Conservation (phyloP, 1,284 basidiomycete species). For the Butyriboletus appendiculatus region DNA sequence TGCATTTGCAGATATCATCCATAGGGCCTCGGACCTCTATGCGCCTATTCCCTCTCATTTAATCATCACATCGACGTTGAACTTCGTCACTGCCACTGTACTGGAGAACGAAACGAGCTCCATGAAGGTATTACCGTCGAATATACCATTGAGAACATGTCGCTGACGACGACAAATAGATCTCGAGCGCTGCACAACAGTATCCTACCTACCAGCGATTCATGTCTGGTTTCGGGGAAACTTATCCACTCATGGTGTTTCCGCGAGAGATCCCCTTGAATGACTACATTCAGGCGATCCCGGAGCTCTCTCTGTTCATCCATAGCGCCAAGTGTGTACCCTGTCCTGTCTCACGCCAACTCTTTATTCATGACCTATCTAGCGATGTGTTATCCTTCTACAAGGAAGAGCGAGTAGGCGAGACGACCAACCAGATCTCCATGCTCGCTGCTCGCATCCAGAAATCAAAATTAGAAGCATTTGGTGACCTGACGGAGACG, state of each 20-base stretch:
- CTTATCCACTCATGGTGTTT: conserved; percentile 30
- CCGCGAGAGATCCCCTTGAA: conserved; percentile 24
- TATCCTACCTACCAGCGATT: conserved; percentile 31
- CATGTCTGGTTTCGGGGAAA: conserved; percentile 29
- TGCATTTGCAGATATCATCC: conserved; percentile 28
- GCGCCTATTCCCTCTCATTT: conserved; percentile 18
- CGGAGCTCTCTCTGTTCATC: conserved; percentile 33
- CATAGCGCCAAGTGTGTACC: conserved; percentile 36
- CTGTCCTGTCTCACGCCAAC: neutral
- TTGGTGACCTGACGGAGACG: conserved; percentile 26
- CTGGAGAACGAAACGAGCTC: conserved; percentile 30
- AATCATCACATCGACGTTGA: conserved; percentile 29
- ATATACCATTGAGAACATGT: neutral
- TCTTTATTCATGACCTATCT: neutral
- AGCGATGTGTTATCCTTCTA: conserved; percentile 46
- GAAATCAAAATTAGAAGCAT: conserved; percentile 27
- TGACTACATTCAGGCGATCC: conserved; percentile 36
- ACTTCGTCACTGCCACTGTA: conserved; percentile 27
- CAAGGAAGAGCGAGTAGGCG: conserved; percentile 40
- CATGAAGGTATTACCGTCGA: conserved; percentile 11
- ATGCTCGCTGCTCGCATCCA: conserved; percentile 25
- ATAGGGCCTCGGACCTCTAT: conserved; percentile 16
- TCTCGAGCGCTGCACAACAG: conserved; percentile 9
- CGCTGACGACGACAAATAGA: conserved; percentile 1
- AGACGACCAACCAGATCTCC: conserved; percentile 37